These are phyloP conservation scores for Psilocybe azurescens DNA, from an alignment of 768 basidiomycete species.

Conservation along the genomic window DNA sequence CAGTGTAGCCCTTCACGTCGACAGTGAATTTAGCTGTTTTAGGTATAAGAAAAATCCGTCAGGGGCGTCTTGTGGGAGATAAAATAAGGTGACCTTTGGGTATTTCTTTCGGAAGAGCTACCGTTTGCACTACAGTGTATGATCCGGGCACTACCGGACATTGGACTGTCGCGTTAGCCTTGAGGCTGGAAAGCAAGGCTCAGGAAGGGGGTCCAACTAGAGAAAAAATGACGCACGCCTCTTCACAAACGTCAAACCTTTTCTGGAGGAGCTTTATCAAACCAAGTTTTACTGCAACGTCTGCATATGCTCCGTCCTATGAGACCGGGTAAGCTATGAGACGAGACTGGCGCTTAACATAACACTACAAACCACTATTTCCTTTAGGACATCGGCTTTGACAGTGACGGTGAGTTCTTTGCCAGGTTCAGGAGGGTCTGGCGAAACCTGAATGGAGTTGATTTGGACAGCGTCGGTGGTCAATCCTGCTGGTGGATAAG, in stretches of 20 bases:
- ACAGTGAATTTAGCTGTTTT: conserved; percentile 83
- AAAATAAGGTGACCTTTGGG: conserved; percentile 61
- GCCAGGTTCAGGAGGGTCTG: conserved; percentile 92
- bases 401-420: conserved; percentile 87
- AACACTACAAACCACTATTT: conserved; percentile 61
- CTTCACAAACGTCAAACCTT: conserved; percentile 88
- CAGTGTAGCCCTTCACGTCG: conserved; percentile 70
- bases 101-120: conserved; percentile 89
- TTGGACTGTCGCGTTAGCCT: conserved; percentile 75
- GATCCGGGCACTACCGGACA: conserved; percentile 82
- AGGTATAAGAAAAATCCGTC: conserved; percentile 3
- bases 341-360: not conserved
- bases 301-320: conserved; percentile 90
- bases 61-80: conserved; percentile 1
- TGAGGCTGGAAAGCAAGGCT: conserved; percentile 51
- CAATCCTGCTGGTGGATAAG: conserved; percentile 10
- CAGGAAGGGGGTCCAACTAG: not conserved
- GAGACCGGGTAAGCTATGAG: not conserved
- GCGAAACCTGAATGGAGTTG: conserved; percentile 70
- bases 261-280: conserved; percentile 85
- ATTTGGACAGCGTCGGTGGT: conserved; percentile 59
- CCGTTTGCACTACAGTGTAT: conserved; percentile 82
- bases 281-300: conserved; percentile 93
- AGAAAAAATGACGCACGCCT: conserved; percentile 71
- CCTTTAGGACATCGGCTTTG: conserved; percentile 57